Percentiles rank a stretch among this genome's conserved stretches.
Conservation (phyloP, 805 yeast genomes). For the Wickerhamiella allomyrinae region DNA sequence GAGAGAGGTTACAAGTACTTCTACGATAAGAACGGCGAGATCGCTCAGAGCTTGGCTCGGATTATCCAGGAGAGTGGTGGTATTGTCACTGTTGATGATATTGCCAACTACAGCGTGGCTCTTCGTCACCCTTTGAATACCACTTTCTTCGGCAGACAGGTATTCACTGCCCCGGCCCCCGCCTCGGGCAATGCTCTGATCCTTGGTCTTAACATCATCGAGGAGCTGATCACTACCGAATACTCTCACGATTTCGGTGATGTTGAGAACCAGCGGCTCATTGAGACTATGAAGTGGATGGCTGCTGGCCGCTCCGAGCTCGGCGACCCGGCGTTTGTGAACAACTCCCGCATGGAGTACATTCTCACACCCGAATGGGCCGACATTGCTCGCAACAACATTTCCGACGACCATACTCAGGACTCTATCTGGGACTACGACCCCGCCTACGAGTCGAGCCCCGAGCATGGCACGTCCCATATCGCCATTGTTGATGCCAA, state of each 20-base stretch:
- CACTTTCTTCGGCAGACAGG: conserved; percentile 30
- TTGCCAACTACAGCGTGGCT: conserved; percentile 42
- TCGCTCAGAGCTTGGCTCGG: conserved; percentile 45
- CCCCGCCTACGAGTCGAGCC: conserved; percentile 62
- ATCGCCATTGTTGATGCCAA: conserved; percentile 61
- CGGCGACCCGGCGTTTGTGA: conserved; percentile 43
- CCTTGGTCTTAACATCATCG: conserved; percentile 57
- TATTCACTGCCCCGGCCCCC: conserved; percentile 53
- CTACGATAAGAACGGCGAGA: conserved; percentile 68
- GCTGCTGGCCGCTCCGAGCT: conserved; percentile 72
- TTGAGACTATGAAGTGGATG: conserved; percentile 91
- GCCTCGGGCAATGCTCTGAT: conserved; percentile 73
- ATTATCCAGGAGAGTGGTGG: conserved; percentile 51
- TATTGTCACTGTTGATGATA: conserved; percentile 48
- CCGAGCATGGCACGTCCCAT: conserved; percentile 84
- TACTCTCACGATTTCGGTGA: conserved; percentile 31
- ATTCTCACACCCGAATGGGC: conserved; percentile 47
- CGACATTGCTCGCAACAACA: conserved; percentile 32
- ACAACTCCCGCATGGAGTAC: conserved; percentile 28
- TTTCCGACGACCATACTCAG: conserved; percentile 43
- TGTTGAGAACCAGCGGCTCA: conserved; percentile 45
- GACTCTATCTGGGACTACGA: conserved; percentile 53
- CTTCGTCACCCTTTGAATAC: conserved; percentile 32
- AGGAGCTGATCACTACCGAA: conserved; percentile 30
- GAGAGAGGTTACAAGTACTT: conserved; percentile 65